phyloP scores from a whole-genome alignment of 805 yeast genomes.

The Candida taoyuanica region DNA sequence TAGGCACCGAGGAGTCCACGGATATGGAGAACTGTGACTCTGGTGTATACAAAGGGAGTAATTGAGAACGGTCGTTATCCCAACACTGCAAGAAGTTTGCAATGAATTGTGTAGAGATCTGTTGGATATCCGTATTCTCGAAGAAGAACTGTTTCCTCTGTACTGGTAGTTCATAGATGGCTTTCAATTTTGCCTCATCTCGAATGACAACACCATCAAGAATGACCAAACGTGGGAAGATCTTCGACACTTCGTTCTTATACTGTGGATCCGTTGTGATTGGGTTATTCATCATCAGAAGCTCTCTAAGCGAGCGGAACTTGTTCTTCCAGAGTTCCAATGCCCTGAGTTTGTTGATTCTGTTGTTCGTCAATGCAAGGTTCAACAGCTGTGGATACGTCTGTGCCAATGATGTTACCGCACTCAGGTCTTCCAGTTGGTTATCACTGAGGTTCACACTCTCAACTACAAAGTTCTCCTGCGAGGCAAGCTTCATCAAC shows the following conservation, averaged over 20 bases:
- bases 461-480: slow-evolving; percentile 48
- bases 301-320: slow-evolving; percentile 66
- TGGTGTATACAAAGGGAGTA: slow-evolving; percentile 69
- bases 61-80: slow-evolving; percentile 73
- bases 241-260: slow-evolving; percentile 56
- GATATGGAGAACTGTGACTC: slow-evolving; percentile 83
- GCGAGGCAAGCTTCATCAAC: slow-evolving; percentile 71
- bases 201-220: slow-evolving; percentile 77
- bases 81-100: slow-evolving; percentile 71
- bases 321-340: slow-evolving; percentile 78
- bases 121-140: slow-evolving; percentile 68
- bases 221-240: slow-evolving; percentile 76
- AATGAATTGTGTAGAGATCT: slow-evolving; percentile 70
- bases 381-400: slow-evolving; percentile 75
- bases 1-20: slow-evolving; percentile 68
- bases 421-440: slow-evolving; percentile 53
- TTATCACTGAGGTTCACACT: slow-evolving; percentile 70
- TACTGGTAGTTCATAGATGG: slow-evolving; percentile 53
- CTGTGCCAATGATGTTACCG: slow-evolving; percentile 60
- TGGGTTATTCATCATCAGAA: slow-evolving; percentile 78
- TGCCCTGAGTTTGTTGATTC: slow-evolving; percentile 49
- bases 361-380: slow-evolving; percentile 75
- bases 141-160: slow-evolving; percentile 65
- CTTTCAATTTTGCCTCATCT: slow-evolving; percentile 56
- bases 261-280: slow-evolving; percentile 44